Conservation (phyloP, 2,329 filamentous ascomycete genomes). For the Leptographium wingfieldii region DNA sequence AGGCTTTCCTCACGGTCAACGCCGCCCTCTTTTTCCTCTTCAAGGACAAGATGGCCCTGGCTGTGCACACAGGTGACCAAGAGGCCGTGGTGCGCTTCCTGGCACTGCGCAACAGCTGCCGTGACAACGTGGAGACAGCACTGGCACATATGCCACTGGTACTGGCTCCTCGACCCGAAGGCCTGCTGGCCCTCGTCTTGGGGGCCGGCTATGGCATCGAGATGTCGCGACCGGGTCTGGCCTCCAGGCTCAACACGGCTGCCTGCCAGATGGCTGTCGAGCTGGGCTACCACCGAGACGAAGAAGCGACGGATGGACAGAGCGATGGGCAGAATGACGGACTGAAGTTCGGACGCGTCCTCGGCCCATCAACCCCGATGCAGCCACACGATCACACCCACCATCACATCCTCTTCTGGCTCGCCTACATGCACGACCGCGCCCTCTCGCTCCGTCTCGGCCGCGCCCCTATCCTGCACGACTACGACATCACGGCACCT, state of each 20-base stretch:
- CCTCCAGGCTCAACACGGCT: constrained; percentile 45
- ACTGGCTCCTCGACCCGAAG: constrained; percentile 38
- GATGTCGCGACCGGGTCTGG: constrained; percentile 46
- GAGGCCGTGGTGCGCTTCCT: constrained; percentile 19
- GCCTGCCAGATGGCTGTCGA: constrained; percentile 49
- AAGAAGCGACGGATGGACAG: not conserved
- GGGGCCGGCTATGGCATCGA: constrained; percentile 49
- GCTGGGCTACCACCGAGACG: constrained; percentile 40
- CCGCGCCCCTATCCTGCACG: constrained; percentile 42
- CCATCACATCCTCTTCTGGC: constrained; percentile 14
- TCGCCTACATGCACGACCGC: constrained; percentile 32
- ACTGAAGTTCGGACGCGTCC: too few species aligned
- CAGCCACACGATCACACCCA: not conserved
- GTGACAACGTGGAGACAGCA: constrained; percentile 8
- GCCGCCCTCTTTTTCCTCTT: constrained; percentile 37
- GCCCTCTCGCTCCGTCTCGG: constrained; percentile 46
- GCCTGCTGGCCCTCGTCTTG: constrained; percentile 43
- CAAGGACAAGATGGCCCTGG: constrained; percentile 27
- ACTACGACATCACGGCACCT: constrained; percentile 38
- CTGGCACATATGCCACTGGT: constrained; percentile 35
- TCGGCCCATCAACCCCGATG: too few species aligned
- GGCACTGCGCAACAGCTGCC: constrained; percentile 20
- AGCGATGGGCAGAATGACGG: too few species aligned
- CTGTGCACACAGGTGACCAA: constrained; percentile 16
- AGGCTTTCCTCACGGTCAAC: constrained; percentile 16